These are phyloP conservation scores for Termitomyces sp. DNA, from an alignment of 768 basidiomycete genomes.

Conservation along the genomic window DNA sequence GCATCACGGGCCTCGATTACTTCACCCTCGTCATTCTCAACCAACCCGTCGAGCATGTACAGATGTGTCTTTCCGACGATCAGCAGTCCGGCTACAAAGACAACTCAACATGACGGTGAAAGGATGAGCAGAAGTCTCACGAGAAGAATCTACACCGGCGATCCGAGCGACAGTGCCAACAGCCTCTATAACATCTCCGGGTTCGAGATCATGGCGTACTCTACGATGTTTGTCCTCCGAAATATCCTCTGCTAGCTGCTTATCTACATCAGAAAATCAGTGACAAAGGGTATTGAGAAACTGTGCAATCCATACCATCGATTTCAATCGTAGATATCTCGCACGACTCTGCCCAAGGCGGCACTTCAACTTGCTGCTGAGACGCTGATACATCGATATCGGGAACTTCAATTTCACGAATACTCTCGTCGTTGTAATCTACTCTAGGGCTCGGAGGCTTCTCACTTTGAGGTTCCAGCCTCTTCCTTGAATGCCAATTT, in stretches of 20 bases:
- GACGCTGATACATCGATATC: constrained; percentile 43
- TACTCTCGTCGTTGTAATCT: constrained; percentile 37
- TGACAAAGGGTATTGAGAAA: background rate
- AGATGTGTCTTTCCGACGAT: constrained; percentile 83
- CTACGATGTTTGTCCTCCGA: constrained; percentile 86
- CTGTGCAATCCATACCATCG: constrained; percentile 40
- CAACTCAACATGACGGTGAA: background rate
- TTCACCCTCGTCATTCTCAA: constrained; percentile 83
- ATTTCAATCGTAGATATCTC: constrained; percentile 60
- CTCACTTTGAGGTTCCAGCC: constrained; percentile 61
- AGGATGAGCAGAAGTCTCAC: constrained; percentile 39
- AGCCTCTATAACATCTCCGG: constrained; percentile 86
- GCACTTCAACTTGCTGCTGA: constrained; percentile 51
- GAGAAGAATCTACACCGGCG: constrained; percentile 87
- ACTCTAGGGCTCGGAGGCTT: constrained; percentile 44
- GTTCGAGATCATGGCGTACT: constrained; percentile 81
- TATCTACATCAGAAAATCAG: constrained; percentile 28
- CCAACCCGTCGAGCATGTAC: constrained; percentile 88
- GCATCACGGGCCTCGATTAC: constrained; percentile 87
- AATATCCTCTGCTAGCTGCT: constrained; percentile 69
- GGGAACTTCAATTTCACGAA: constrained; percentile 47
- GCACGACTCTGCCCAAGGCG: constrained; percentile 71
- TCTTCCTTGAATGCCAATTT: constrained; percentile 48
- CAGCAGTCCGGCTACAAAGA: constrained; percentile 66
- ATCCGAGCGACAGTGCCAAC: constrained; percentile 84